Conservation (phyloP, 306 rosid species). For the Calophaca sinica region DNA sequence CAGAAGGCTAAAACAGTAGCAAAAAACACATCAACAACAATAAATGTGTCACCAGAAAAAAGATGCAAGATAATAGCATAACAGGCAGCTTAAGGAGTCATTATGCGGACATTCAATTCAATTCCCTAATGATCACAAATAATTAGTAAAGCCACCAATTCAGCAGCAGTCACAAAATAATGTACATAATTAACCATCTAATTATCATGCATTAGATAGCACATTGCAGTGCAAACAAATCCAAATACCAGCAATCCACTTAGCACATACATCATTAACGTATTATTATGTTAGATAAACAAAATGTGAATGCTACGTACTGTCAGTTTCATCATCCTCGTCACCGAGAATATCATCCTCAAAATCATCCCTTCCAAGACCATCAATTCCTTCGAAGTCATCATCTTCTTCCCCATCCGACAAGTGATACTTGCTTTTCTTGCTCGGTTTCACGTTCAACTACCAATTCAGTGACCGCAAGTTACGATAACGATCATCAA, state of each 20-base stretch:
- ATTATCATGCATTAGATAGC: background rate
- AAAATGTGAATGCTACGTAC: slow-evolving; percentile 44
- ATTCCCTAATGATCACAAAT: background rate
- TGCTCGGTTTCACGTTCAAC: slow-evolving; percentile 70
- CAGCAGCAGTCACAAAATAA: background rate
- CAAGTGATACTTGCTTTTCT: slow-evolving; percentile 81
- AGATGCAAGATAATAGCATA: background rate
- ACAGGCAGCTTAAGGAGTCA: slow-evolving; percentile 6
- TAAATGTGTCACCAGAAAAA: background rate
- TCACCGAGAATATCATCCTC: slow-evolving; percentile 71
- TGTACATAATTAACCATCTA: background rate
- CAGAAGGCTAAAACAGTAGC: background rate
- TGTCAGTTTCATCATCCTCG: slow-evolving; percentile 53
- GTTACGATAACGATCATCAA: slow-evolving; percentile 3
- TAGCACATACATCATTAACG: no score
- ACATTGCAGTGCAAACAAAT: background rate
- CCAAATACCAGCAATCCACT: background rate
- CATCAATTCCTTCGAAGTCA: slow-evolving; percentile 63
- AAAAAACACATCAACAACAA: slow-evolving; percentile 3
- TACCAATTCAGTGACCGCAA: slow-evolving; percentile 33
- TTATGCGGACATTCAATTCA: slow-evolving; percentile 1
- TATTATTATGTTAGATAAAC: background rate
- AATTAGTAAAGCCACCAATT: background rate
- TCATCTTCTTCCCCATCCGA: slow-evolving; percentile 90
- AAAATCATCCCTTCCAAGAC: slow-evolving; percentile 75